Conservation (phyloP, 257 asterid species). For the Eucommia ulmoides region DNA sequence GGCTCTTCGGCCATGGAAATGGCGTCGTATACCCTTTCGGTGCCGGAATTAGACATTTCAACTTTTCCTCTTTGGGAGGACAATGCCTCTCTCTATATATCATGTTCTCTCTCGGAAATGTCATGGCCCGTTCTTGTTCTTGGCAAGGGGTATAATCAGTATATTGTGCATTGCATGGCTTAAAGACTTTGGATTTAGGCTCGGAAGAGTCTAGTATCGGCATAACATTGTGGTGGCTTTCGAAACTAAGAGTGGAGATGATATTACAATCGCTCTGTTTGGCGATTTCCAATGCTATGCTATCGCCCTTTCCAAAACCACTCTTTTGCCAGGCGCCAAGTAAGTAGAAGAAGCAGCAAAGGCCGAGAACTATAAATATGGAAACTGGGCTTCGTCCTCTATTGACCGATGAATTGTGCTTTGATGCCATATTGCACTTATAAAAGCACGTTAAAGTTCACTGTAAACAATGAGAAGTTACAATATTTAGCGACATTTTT, state of each 20-base stretch:
- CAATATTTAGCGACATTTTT: too few relatives aligned
- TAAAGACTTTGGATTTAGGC: neutral
- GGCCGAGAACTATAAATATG: neutral
- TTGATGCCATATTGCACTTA: neutral
- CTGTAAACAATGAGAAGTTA: too few relatives aligned
- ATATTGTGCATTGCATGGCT: neutral
- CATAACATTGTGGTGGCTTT: neutral
- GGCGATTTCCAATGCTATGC: conserved; percentile 1
- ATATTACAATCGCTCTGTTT: neutral
- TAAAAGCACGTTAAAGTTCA: too few relatives aligned
- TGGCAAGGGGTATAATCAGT: conserved; percentile 2
- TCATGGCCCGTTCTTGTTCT: conserved; percentile 3
- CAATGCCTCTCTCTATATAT: conserved; percentile 11
- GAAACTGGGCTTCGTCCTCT: neutral
- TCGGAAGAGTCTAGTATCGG: neutral
- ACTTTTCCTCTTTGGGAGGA: conserved; percentile 2
- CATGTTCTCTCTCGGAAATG: conserved; percentile 1
- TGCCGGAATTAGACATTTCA: conserved; percentile 11
- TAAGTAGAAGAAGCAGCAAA: conserved; percentile 1
- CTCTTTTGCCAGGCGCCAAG: neutral
- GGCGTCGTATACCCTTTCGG: conserved; percentile 13
- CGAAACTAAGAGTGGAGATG: neutral
- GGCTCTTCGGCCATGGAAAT: conserved; percentile 12
- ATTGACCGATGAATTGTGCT: neutral
- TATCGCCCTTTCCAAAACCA: conserved; percentile 3